Evolutionary conservation across 1,284 basidiomycete genomes (phyloP).

Genomic region (Leucocoprinus gongylophorus): DNA sequence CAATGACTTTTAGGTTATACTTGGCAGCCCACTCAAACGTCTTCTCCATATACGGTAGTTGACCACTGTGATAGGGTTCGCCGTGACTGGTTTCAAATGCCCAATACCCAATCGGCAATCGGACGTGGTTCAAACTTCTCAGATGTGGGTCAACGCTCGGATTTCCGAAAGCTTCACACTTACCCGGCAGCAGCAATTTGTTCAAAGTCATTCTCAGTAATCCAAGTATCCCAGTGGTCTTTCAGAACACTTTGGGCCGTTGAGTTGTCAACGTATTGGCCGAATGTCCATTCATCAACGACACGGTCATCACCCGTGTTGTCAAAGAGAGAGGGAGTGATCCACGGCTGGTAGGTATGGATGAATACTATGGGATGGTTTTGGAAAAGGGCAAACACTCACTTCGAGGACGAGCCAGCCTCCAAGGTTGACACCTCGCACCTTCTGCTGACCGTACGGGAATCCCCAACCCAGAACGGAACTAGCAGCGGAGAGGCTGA

Average conservation of each 20-base stretch:
- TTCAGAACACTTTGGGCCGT: slow-evolving; percentile 43
- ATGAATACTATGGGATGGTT: neutral
- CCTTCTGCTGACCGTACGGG: slow-evolving; percentile 48
- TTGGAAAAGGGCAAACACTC: neutral
- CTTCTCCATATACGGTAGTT: slow-evolving; percentile 60
- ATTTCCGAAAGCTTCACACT: neutral
- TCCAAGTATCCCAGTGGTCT: slow-evolving; percentile 76
- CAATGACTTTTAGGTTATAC: slow-evolving; percentile 72
- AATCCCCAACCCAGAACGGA: slow-evolving; percentile 32
- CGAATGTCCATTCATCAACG: slow-evolving; percentile 85
- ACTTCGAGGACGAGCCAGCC: slow-evolving; percentile 79
- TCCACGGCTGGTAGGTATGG: slow-evolving; percentile 51
- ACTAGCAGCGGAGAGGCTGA: slow-evolving; percentile 16
- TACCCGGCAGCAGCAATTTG: slow-evolving; percentile 70
- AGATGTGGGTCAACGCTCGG: neutral
- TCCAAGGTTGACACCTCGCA: slow-evolving; percentile 68
- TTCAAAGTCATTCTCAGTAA: slow-evolving; percentile 69
- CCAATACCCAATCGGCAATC: slow-evolving; percentile 89
- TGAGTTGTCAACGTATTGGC: slow-evolving; percentile 47
- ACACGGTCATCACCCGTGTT: slow-evolving; percentile 58
- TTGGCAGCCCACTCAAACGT: slow-evolving; percentile 76
- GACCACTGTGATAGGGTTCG: slow-evolving; percentile 82
- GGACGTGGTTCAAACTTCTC: slow-evolving; percentile 70
- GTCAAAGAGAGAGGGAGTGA: slow-evolving; percentile 83
- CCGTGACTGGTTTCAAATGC: slow-evolving; percentile 75